Base-by-base conservation (phyloP, 2,329 filamentous ascomycete genomes). In the Diaporthe sp. region DNA sequence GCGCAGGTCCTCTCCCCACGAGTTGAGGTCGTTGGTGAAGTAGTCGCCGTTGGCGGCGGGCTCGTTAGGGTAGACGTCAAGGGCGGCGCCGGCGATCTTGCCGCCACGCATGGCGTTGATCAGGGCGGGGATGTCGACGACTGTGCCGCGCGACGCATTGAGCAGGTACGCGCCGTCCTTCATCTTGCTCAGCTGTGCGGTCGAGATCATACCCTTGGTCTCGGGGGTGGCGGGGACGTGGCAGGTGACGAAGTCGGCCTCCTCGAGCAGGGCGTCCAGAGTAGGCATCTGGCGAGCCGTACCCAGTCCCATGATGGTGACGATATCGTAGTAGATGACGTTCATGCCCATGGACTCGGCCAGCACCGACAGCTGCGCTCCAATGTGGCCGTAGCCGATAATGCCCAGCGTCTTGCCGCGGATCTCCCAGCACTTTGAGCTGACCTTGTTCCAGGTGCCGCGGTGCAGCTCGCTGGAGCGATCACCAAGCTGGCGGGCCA, bases 331-430 rank as follows among this genome's bases (percentile, higher is more conserved):
- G 89, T 98, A 99, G 81, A 98, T 96, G 81, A 99, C 97, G 22
- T 90, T 92, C 96, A 99, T 98, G 68, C 97, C 97, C 95, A 99
- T 98, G 34, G 96, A 92, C 85, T 99, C 97, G 39, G 97, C 96
- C 78, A 99, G 88, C 57, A 99, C 97, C 0, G 96, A 98, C 78
- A 99, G 88, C 85, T 99, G 97, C 71, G 95, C 96, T 77, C 97
- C 97, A 83, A 99, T 98, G 83, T 99, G 97, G 77, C 97, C 97
- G 82, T 99, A 99, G 42, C 97, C 97, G 79, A 99, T 92, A 81
- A 99, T 98, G 68, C 94, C 97, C 72, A 99, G 90, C 58, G 96
- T 98, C 90, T 99, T 99, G 84, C 97, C 97, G 81, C 97, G 93
- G 81, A 98, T 95, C 85, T 99, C 97, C 97, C 97, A 98, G 90